Conservation (phyloP, 2,329 filamentous ascomycete species). For the Ascochyta lentis region DNA sequence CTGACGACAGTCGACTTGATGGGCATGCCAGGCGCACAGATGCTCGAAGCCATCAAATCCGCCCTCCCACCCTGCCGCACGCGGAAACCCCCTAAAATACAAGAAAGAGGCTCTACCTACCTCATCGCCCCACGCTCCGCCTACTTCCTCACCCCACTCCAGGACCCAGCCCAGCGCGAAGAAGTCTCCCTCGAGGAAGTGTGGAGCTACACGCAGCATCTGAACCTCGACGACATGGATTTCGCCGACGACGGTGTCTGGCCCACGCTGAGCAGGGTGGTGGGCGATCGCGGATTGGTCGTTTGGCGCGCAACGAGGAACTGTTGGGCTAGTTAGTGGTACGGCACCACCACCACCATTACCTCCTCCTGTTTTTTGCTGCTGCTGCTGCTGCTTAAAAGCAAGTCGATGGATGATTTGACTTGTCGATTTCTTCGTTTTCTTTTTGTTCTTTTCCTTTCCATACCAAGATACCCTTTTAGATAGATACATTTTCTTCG, state of each 20-base stretch:
- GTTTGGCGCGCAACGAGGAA: constrained; percentile 53
- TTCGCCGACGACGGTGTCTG: constrained; percentile 78
- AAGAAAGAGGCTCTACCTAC: constrained; percentile 62
- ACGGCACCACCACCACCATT: neutral
- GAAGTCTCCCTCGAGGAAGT: constrained; percentile 71
- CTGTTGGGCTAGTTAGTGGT: constrained; percentile 35
- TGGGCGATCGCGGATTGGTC: constrained; percentile 58
- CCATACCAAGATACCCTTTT: constrained; percentile 25
- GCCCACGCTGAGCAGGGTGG: constrained; percentile 71
- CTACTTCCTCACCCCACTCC: constrained; percentile 68
- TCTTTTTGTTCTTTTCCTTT: constrained; percentile 9
- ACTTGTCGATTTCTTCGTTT: too few relatives aligned
- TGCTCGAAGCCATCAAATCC: constrained; percentile 65
- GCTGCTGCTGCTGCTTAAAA: too few relatives aligned
- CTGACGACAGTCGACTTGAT: constrained; percentile 76
- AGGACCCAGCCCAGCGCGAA: constrained; percentile 19
- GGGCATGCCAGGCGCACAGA: constrained; percentile 67
- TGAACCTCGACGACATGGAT: constrained; percentile 82
- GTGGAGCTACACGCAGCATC: constrained; percentile 71
- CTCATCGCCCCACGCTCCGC: constrained; percentile 77
- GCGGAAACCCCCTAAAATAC: constrained; percentile 39
- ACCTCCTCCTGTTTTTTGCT: too few relatives aligned
- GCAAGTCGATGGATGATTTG: too few relatives aligned
- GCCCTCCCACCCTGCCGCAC: constrained; percentile 59
- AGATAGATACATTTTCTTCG: neutral